phyloP scores from a whole-genome alignment of 495 filamentous ascomycete genomes.

The Neurospora terricola region DNA sequence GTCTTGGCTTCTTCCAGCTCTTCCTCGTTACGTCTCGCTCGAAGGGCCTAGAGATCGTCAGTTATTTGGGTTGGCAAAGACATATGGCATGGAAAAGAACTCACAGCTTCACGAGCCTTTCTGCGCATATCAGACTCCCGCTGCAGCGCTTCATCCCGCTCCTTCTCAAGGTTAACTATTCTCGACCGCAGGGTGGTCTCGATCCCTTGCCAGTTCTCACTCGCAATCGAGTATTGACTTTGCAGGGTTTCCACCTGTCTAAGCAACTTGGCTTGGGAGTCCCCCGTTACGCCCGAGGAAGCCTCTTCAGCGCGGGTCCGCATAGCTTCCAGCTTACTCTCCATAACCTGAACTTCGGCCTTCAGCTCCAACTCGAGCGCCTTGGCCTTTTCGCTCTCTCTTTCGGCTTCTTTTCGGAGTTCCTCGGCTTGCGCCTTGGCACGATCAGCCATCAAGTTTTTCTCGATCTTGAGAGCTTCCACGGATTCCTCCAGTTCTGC shows the following conservation, averaged over 20 bases:
- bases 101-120: constrained; percentile 78
- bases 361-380: constrained; percentile 70
- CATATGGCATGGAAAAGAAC: constrained; percentile 15
- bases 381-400: constrained; percentile 62
- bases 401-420: constrained; percentile 58
- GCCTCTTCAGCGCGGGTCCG: constrained; percentile 82
- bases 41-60: constrained; percentile 47
- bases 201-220: constrained; percentile 95
- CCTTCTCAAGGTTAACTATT: constrained; percentile 69
- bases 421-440: constrained; percentile 58
- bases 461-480: constrained; percentile 63
- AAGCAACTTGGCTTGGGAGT: constrained; percentile 81
- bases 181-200: constrained; percentile 72
- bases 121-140: constrained; percentile 76
- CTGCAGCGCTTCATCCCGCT: constrained; percentile 74
- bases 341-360: constrained; percentile 70
- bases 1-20: constrained; percentile 66
- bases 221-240: constrained; percentile 87
- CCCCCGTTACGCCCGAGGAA: constrained; percentile 68
- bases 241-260: constrained; percentile 93
- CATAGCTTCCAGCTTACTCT: constrained; percentile 84
- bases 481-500: constrained; percentile 66
- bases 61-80: constrained; percentile 14
- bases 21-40: constrained; percentile 68
- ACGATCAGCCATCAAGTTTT: constrained; percentile 59